phyloP scores from a whole-genome alignment of 306 rosid genomes.

The Gleditsia sinensis region DNA sequence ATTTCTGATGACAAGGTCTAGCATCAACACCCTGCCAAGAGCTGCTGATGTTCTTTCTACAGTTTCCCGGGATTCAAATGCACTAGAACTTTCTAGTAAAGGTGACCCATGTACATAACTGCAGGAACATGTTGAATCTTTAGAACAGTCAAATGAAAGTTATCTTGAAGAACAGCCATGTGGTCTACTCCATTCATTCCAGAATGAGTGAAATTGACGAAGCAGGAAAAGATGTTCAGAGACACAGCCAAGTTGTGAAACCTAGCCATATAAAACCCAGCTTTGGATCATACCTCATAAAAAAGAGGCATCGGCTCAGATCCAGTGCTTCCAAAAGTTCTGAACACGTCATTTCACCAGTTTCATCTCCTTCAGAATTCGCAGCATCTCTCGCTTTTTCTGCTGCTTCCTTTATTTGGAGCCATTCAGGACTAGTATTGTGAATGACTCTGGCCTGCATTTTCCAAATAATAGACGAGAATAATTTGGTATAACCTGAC shows the following conservation, averaged over 20 bases:
- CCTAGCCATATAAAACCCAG: slow-evolving; percentile 10
- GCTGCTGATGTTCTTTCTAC: slow-evolving; percentile 75
- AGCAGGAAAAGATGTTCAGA: slow-evolving; percentile 30
- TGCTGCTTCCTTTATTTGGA: slow-evolving; percentile 88
- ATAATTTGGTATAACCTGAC: slow-evolving; percentile 19
- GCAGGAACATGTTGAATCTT: slow-evolving; percentile 42
- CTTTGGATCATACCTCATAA: slow-evolving; percentile 67
- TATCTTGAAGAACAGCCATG: slow-evolving; percentile 21
- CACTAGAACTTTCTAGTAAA: slow-evolving; percentile 72
- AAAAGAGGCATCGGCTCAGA: slow-evolving; percentile 82
- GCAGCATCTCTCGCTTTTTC: slow-evolving; percentile 84
- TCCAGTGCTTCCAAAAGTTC: slow-evolving; percentile 99
- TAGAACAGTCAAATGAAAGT: slow-evolving; percentile 24
- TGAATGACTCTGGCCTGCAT: slow-evolving; percentile 89
- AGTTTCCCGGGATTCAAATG: slow-evolving; percentile 66
- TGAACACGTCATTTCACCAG: slow-evolving; percentile 79
- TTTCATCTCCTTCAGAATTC: slow-evolving; percentile 70
- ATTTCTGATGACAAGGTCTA: slow-evolving; percentile 93
- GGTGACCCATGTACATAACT: slow-evolving; percentile 97
- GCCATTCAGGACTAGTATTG: slow-evolving; percentile 81
- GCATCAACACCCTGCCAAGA: slow-evolving; percentile 86
- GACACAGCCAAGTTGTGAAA: slow-evolving; percentile 25
- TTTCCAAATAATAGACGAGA: slow-evolving; percentile 32
- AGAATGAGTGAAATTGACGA: slow-evolving; percentile 5
- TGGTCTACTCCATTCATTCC: slow-evolving; percentile 13